Evolutionary conservation across 2,329 filamentous ascomycete species (phyloP).

Genomic region (Epichloe uncinata): DNA sequence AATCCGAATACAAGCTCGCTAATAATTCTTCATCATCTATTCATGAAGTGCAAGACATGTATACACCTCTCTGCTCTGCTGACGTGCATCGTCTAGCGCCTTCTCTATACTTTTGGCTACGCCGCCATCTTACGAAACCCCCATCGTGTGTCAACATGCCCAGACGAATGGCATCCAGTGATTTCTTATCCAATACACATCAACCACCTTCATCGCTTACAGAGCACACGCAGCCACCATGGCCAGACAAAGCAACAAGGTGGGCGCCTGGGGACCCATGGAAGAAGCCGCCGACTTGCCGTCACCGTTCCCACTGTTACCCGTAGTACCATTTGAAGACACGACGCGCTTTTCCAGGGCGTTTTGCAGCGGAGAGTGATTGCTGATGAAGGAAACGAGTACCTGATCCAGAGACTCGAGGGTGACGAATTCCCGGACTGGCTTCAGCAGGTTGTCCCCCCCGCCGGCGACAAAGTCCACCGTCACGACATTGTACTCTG

Average conservation of each 20-base stretch:
- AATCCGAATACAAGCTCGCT: too few species aligned
- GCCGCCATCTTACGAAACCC: too few species aligned
- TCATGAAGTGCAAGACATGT: too few species aligned
- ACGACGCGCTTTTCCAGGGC: conserved; percentile 30
- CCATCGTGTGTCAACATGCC: too few species aligned
- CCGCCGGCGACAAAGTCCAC: conserved; percentile 49
- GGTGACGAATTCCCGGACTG: conserved; percentile 24
- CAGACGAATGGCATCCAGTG: too few species aligned
- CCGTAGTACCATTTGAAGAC: neutral
- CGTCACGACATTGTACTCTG: conserved; percentile 44
- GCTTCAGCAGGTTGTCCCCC: conserved; percentile 48
- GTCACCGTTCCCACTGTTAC: neutral
- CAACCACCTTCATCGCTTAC: neutral
- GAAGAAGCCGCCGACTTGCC: neutral
- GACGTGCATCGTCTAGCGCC: too few species aligned
- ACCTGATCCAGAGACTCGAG: conserved; percentile 43
- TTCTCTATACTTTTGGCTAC: too few species aligned
- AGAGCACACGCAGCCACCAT: neutral
- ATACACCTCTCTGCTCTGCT: too few species aligned
- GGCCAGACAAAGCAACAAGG: neutral
- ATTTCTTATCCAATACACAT: too few species aligned
- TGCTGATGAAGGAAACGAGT: conserved; percentile 34
- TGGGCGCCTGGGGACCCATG: neutral
- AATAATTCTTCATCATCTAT: too few species aligned
- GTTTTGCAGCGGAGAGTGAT: conserved; percentile 34